Base-by-base conservation (phyloP, 176 grass and related monocot genomes). In the Zoysia japonica region DNA sequence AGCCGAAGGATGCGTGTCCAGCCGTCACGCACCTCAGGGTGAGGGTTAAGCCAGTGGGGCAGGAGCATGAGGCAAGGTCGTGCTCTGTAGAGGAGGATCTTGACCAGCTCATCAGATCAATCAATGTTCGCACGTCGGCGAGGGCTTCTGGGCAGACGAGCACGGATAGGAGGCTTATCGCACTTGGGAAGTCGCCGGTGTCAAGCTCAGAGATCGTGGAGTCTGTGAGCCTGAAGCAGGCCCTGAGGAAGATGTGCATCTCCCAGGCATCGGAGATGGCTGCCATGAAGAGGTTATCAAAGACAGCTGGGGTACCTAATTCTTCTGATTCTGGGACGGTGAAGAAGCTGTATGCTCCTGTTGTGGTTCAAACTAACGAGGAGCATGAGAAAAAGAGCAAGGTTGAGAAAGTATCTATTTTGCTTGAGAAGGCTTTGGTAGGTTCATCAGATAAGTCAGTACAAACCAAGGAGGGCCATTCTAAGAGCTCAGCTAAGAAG, bases 231-330 rank as follows among this genome's bases (percentile, higher is more conserved):
- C 44, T 99, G 60, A 99, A 99, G 67, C 96, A 96, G 73, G 92
- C 96, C 1, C 84, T 99, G 8, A 86, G 96, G 86, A 96, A 91
- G 68, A 85, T 96, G 85, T 99, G 96, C 87, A 96, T 99, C 76
- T 88, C 96, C 41, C 96, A 99, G 79, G 96, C 96, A 0, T 99
- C 96, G 2, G 96, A 99, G 89, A 99, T 99, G 96, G 96, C 96
- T 1, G 88, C 96, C 67, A 78, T 93, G 92, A 99, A 99, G 84
- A 90, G 90, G 72, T 55, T 89, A 69, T 20, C 86, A 0, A 98
- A 92, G 59, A 81, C 88, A 1, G 60, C 74, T 1, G 80, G 69
- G 12, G 46, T 70, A 17, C 79, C 86, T 0, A 88, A 45, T 5
- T 16, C 75, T 6, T 73, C 88, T 54, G 84, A 99, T 80, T 74